Base-by-base conservation (phyloP, 495 filamentous ascomycete genomes). In the Neurospora sp. region DNA sequence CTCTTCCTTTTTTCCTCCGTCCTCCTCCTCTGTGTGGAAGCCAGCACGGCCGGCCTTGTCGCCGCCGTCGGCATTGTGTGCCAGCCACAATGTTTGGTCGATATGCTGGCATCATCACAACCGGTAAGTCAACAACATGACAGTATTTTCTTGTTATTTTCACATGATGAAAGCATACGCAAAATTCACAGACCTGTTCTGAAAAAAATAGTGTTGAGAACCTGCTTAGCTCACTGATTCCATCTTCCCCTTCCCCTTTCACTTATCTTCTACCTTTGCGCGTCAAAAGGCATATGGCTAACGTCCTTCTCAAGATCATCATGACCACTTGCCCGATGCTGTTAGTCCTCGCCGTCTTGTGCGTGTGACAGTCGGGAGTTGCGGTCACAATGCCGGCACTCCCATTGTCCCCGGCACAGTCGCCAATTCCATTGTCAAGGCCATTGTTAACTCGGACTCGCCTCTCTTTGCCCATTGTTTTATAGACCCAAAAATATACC, bases 181-280 rank as follows among this genome's bases (percentile, higher is more conserved):
- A 83, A 73, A 65, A 71, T 75, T 86, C 82, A 86, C 86, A 88
- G 86, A 87, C 86, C 86, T 88, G 86, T 87, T 88, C 86, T 85
- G 84, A 88, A 86, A 38, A 16, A 65, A 16, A 65, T 61, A 73
- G 74, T 87, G 85, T 85, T 80, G 85, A 86, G 79, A 82, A 75
- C 78, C 80, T 79, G 83, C 83, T 82, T 78, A 71, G 76, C 82
- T 76, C 78, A 71, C 81, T 85, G 81, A 83, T 78, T 65, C 69
- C 71, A 69, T 40, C 12, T 69, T 39, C 12, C 70, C 12, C 12
- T 41, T 12, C 18, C 65, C 6, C 16, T 44, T 39, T 27, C 11
- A 12, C 18, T 35, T 71, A 9, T 16, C 16, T 7, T 48, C 22
- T 4, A 71, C 16, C 8, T 35, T 16, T 31, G 27, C 11, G 10